Evolutionary conservation across 179 eudicot species (phyloP).

Genomic region (Sideroxylon spinosum): DNA sequence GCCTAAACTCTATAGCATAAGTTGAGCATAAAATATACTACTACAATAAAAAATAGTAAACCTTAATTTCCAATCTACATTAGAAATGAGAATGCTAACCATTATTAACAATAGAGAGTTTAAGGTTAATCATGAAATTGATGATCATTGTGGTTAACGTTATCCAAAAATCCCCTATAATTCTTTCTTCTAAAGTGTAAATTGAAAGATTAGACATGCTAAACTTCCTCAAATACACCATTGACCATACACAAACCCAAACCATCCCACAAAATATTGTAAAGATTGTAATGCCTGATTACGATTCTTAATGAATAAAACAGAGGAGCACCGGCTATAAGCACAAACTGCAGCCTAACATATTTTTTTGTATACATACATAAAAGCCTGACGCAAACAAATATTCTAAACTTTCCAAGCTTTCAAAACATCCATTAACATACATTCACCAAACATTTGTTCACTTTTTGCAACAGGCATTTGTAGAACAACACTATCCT

Average conservation of each 20-base stretch:
- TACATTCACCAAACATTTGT: neutral
- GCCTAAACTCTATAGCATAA: neutral
- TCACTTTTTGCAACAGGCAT: neutral
- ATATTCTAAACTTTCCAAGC: neutral
- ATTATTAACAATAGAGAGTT: neutral
- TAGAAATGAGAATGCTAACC: neutral
- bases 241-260: neutral
- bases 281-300: neutral
- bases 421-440: neutral
- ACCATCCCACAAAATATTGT: neutral
- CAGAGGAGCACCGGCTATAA: neutral
- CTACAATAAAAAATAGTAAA: no score
- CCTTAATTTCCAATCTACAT: neutral
- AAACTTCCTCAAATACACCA: neutral
- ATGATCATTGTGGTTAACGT: no score
- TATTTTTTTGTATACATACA: no score
- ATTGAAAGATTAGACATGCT: no score
- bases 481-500: neutral
- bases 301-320: neutral
- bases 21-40: neutral
- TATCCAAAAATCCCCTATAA: no score
- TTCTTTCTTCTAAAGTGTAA: no score
- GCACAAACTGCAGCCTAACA: neutral
- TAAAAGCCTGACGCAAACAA: neutral
- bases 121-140: no score